These are phyloP conservation scores for Coemansia sp. DNA, from an alignment of 192 early-diverging fungal genomes.

Conservation along the genomic window DNA sequence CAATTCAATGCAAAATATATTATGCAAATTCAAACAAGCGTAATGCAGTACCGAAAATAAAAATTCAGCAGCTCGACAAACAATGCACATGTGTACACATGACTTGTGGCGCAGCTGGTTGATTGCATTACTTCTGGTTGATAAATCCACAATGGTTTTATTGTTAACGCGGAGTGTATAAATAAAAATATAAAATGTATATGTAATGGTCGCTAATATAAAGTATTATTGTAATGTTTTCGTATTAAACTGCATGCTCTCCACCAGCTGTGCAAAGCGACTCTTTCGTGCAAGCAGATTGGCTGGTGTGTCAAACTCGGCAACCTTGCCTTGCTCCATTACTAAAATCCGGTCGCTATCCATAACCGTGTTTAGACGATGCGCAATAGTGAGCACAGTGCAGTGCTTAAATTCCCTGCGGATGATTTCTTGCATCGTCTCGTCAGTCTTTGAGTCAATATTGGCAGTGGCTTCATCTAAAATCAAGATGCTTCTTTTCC, in stretches of 20 bases:
- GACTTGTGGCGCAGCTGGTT: conserved; percentile 1
- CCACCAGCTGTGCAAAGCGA: conserved; percentile 14
- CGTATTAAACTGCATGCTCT: conserved; percentile 8
- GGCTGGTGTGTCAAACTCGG: conserved; percentile 4
- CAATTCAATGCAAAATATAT: neutral
- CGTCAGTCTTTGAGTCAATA: conserved; percentile 61
- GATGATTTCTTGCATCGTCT: conserved; percentile 53
- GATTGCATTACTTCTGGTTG: neutral
- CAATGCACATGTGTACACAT: neutral
- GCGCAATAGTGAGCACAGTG: conserved; percentile 7
- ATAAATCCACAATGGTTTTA: neutral
- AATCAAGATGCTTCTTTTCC: conserved; percentile 45
- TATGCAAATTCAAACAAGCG: neutral
- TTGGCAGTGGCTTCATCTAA: conserved; percentile 60
- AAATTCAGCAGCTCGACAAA: neutral
- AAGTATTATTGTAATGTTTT: neutral
- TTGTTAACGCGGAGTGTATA: neutral
- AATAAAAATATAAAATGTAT: neutral
- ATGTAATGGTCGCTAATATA: neutral
- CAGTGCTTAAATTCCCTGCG: neutral
- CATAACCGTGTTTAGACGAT: conserved; percentile 2
- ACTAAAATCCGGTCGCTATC: conserved; percentile 4
- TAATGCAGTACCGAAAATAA: neutral
- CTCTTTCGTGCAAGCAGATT: neutral
- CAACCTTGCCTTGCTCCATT: conserved; percentile 1